Evolutionary conservation across 331 rosid species (phyloP).

Genomic region (Malus hybrid): DNA sequence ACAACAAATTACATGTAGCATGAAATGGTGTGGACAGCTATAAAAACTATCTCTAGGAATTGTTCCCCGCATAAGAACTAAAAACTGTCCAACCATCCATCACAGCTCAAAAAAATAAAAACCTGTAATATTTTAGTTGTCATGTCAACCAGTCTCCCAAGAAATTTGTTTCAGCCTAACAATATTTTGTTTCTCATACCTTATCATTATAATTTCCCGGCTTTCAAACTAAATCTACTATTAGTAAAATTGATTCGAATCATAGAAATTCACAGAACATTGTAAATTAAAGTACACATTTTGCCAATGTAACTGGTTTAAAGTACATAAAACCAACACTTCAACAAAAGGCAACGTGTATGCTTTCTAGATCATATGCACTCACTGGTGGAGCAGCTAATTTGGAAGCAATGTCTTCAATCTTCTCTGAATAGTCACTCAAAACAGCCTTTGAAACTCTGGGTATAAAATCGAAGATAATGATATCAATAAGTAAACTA

Average conservation of each 20-base stretch:
- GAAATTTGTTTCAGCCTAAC: background rate
- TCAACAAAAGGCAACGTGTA: background rate
- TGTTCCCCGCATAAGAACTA: background rate
- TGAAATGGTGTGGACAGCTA: background rate
- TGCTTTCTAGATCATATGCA: slow-evolving; percentile 5
- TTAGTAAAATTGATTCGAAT: background rate
- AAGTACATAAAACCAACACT: background rate
- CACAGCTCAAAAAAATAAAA: background rate
- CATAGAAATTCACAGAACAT: background rate
- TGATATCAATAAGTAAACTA: background rate
- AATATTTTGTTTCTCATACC: background rate
- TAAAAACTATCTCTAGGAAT: background rate
- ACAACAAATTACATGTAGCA: background rate
- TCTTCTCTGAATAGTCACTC: slow-evolving; percentile 74
- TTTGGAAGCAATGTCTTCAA: slow-evolving; percentile 72
- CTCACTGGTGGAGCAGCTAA: slow-evolving; percentile 42
- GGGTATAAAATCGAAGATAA: slow-evolving; percentile 11
- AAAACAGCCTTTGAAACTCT: slow-evolving; percentile 72
- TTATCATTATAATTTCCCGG: background rate
- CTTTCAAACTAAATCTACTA: background rate
- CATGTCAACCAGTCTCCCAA: background rate
- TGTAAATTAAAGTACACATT: background rate
- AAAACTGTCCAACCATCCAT: background rate
- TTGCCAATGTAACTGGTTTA: background rate
- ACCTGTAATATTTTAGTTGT: background rate